Base-by-base conservation (phyloP, 108 stramenopile species). In the Skeletonema menzelii region DNA sequence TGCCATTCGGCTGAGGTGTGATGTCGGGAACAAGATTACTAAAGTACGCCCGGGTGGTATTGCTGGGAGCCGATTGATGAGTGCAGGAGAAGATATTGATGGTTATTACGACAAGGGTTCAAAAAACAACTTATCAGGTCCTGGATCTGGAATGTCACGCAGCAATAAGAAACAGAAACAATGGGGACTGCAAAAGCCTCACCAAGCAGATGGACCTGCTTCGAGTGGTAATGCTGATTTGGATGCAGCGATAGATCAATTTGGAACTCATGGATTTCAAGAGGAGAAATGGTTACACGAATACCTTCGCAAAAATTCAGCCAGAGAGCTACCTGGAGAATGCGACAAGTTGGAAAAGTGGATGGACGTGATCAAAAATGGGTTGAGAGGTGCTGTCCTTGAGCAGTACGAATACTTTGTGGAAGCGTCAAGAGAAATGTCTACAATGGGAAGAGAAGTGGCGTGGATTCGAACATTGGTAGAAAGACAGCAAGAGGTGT, bases 371-470 rank as follows among this genome's bases (percentile, higher is more conserved):
- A 90, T 94, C 68, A 94, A 94, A 71, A 79, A 78, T 30, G 86
- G 88, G 56, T 67, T 94, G 69, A 87, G 89, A 42, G 89, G 85
- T 11, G 93, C 93, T 10, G 90, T 94, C 17, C 75, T 90, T 64
- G 93, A 91, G 37, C 93, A 94, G 63, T 94, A 94, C 67, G 90
- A 91, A 67, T 94, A 91, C 79, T 94, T 94, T 75, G 93, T 94
- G 22, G 90, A 94, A 61, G 93, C 93, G 11, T 90, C 89, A 1
- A 80, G 84, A 56, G 90, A 94, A 86, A 94, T 94, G 93, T 90
- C 93, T 11, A 90, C 78, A 17, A 94, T 94, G 93, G 93, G 93
- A 31, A 60, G 85, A 61, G 93, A 94, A 65, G 88, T 94, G 27
- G 83, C 85, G 8, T 76, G 85, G 27, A 58, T 94, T 15, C 85